Evolutionary conservation across 164 flowering plant species (phyloP).

Genomic region (Houttuynia cordata): DNA sequence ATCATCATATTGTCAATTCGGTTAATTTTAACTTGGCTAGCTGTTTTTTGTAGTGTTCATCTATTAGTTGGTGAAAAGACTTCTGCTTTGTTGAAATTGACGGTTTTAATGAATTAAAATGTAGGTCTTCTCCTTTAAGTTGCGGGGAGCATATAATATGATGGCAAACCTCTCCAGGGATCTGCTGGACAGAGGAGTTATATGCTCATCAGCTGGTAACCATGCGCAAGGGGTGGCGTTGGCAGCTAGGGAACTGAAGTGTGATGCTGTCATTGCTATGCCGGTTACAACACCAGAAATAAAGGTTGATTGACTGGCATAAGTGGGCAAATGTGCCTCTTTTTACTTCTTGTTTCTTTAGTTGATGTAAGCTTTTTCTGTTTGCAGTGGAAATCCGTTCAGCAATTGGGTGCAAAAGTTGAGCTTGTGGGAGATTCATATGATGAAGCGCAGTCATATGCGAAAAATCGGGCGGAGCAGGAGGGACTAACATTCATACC

Average conservation of each 20-base stretch:
- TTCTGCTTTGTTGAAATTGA: not conserved
- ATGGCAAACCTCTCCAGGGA: conserved; percentile 80
- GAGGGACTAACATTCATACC: conserved; percentile 84
- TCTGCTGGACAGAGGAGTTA: conserved; percentile 69
- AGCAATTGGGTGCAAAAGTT: conserved; percentile 81
- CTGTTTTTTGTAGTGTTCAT: not conserved
- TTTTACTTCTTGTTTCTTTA: not conserved
- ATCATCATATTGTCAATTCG: not conserved
- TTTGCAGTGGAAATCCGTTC: conserved; percentile 79
- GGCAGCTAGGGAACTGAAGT: conserved; percentile 63
- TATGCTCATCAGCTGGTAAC: conserved; percentile 98
- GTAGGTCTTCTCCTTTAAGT: conserved; percentile 94
- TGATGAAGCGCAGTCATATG: conserved; percentile 95
- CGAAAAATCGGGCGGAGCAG: conserved; percentile 48
- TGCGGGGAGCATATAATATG: conserved; percentile 98
- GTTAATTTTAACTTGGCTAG: not conserved
- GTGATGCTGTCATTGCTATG: conserved; percentile 91
- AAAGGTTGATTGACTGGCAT: conserved; percentile 39
- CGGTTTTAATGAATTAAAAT: conserved; percentile 3
- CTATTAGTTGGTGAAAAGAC: not conserved
- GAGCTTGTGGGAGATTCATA: conserved; percentile 90
- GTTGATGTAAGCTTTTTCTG: not conserved
- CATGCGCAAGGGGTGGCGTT: conserved; percentile 99
- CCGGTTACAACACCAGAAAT: conserved; percentile 99
- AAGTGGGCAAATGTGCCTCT: not conserved